Conservation (phyloP, 2,329 filamentous ascomycete species). For the Monosporascus sp. region DNA sequence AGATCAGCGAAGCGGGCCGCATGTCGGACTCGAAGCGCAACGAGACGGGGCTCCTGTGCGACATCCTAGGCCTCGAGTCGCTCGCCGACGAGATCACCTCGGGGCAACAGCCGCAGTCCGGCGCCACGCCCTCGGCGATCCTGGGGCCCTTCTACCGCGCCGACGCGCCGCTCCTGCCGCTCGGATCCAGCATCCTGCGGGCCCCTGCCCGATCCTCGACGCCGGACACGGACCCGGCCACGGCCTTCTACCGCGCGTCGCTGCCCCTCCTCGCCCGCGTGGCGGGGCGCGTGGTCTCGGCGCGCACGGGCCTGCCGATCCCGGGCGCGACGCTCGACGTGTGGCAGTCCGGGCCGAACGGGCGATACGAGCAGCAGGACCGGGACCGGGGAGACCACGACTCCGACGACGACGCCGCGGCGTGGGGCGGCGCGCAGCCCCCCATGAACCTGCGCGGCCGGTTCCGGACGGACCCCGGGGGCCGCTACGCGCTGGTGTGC, state of each 20-base stretch:
- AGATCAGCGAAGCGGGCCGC: constrained; percentile 62
- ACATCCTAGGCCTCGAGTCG: constrained; percentile 67
- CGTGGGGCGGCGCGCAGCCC: constrained; percentile 43
- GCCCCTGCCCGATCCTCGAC: constrained; percentile 39
- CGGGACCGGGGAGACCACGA: constrained; percentile 33
- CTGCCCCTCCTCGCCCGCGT: constrained; percentile 60
- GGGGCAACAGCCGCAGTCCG: constrained; percentile 35
- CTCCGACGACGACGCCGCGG: constrained; percentile 4
- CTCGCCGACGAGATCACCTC: constrained; percentile 79
- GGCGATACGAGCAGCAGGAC: constrained; percentile 69
- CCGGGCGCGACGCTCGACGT: constrained; percentile 64
- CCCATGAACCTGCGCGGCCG: constrained; percentile 71
- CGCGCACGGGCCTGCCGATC: constrained; percentile 58
- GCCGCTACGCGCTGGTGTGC: constrained; percentile 58
- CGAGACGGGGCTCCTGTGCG: constrained; percentile 62
- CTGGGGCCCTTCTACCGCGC: constrained; percentile 80
- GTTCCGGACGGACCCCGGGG: constrained; percentile 61
- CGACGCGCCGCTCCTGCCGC: constrained; percentile 63
- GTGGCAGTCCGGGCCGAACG: constrained; percentile 75
- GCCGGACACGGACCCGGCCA: constrained; percentile 23
- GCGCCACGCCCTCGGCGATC: constrained; percentile 69
- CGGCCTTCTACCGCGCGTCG: constrained; percentile 33
- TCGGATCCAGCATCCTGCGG: constrained; percentile 61
- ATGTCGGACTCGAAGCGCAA: constrained; percentile 58
- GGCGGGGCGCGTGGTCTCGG: constrained; percentile 47